Conservation (phyloP, 2,329 filamentous ascomycete genomes). For the Phaeosphaeriaceae sp. region DNA sequence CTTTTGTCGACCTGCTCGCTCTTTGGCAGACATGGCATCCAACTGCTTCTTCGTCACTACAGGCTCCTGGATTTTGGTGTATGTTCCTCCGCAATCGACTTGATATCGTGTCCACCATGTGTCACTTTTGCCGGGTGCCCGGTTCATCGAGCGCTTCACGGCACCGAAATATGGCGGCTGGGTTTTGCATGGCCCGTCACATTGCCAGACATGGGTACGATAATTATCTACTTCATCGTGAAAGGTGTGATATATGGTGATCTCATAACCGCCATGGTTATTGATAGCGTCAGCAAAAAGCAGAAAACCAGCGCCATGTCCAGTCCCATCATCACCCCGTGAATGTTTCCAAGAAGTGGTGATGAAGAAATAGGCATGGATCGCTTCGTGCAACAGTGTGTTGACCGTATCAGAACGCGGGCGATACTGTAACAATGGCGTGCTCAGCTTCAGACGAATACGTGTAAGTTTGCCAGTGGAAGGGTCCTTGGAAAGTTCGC, state of each 20-base stretch:
- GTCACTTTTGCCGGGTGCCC: conserved; percentile 51
- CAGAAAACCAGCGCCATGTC: conserved; percentile 53
- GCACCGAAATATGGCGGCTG: conserved; percentile 52
- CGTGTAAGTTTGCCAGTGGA: conserved; percentile 46
- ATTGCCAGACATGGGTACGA: conserved; percentile 54
- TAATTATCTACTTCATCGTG: conserved; percentile 56
- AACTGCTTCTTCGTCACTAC: conserved; percentile 51
- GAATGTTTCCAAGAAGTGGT: conserved; percentile 52
- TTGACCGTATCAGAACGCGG: conserved; percentile 52
- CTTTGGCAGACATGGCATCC: conserved; percentile 46
- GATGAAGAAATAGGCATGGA: conserved; percentile 56
- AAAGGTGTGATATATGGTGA: conserved; percentile 54
- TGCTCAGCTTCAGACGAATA: conserved; percentile 53
- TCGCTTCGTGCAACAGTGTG: conserved; percentile 54
- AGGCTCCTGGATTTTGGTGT: conserved; percentile 51
- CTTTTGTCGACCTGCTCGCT: conserved; percentile 52
- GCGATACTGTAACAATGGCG: conserved; percentile 53
- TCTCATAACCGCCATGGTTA: conserved; percentile 49
- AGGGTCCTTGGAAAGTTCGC: conserved; percentile 51
- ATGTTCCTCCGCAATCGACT: conserved; percentile 51
- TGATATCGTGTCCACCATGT: conserved; percentile 51
- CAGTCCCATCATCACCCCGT: conserved; percentile 51
- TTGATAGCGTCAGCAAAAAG: conserved; percentile 54
- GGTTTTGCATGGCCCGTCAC: conserved; percentile 48
- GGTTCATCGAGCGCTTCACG: conserved; percentile 56